Evolutionary conservation across 192 early-diverging fungal species (phyloP).

Genomic region (Lobosporangium transversale): DNA sequence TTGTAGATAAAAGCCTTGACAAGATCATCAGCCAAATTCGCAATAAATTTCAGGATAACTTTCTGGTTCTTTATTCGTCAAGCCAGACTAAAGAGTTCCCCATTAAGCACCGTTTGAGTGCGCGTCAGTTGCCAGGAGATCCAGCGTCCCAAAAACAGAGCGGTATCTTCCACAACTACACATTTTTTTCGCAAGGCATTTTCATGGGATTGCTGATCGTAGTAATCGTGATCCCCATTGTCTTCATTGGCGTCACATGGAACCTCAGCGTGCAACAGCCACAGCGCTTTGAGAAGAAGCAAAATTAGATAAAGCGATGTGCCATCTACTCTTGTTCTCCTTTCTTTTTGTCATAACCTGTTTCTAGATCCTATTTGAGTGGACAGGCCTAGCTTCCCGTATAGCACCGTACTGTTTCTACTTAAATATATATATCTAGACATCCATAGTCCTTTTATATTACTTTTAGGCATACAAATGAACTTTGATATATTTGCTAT

Average conservation of each 20-base stretch:
- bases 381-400: too few relatives aligned
- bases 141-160: conserved; percentile 32
- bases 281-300: conserved; percentile 52
- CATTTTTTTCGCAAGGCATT: conserved; percentile 50
- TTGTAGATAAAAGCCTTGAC: conserved; percentile 19
- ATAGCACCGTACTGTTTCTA: too few relatives aligned
- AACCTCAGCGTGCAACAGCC: conserved; percentile 49
- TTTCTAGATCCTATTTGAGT: too few relatives aligned
- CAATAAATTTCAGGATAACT: conserved; percentile 23
- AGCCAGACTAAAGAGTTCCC: conserved; percentile 44
- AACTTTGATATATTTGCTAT: too few relatives aligned
- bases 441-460: too few relatives aligned
- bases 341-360: too few relatives aligned
- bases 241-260: conserved; percentile 39
- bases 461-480: too few relatives aligned
- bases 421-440: too few relatives aligned
- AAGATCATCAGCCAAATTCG: conserved; percentile 15
- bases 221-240: conserved; percentile 37
- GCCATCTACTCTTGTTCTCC: too few relatives aligned
- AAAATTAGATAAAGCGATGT: conserved; percentile 42
- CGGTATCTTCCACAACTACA: conserved; percentile 45
- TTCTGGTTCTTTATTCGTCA: conserved; percentile 41
- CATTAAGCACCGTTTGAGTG: conserved; percentile 18
- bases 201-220: conserved; percentile 41
- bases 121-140: conserved; percentile 33